Evolutionary conservation across 1,284 basidiomycete species (phyloP).

Genomic region (Fomitopsis schrenkii): DNA sequence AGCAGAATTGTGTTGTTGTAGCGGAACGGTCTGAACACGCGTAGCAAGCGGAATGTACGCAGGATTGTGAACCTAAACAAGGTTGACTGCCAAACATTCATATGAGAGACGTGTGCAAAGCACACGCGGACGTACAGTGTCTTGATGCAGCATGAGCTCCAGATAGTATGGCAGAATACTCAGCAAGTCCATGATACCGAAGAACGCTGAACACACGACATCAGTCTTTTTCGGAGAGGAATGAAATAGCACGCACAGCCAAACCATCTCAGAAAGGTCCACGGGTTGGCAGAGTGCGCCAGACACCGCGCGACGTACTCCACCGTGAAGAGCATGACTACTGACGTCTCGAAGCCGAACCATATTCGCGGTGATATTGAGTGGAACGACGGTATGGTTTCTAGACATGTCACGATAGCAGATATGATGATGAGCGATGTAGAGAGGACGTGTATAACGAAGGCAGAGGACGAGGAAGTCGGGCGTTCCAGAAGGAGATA

Average conservation of each 20-base stretch:
- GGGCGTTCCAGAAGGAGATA: constrained; percentile 66
- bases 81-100: constrained; percentile 48
- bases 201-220: constrained; percentile 55
- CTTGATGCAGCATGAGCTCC: constrained; percentile 77
- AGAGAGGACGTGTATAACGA: constrained; percentile 58
- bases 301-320: constrained; percentile 68
- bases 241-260: constrained; percentile 48
- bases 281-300: constrained; percentile 64
- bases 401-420: constrained; percentile 78
- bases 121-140: constrained; percentile 58
- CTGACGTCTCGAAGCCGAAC: constrained; percentile 77
- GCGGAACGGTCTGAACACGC: constrained; percentile 86
- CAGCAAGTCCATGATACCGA: constrained; percentile 79
- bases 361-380: constrained; percentile 65
- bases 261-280: constrained; percentile 57
- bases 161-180: constrained; percentile 87
- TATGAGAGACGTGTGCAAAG: constrained; percentile 1
- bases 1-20: constrained; percentile 78
- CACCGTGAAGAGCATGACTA: constrained; percentile 80
- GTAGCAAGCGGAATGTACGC: constrained; percentile 76
- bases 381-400: constrained; percentile 82
- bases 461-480: constrained; percentile 61
- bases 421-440: constrained; percentile 66
- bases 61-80: constrained; percentile 87
- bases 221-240: background rate